Evolutionary conservation across 352 stramenopile species (phyloP), one percentile per base, ranked within the genome.

Genomic region (Globisporangium canariense): DNA sequence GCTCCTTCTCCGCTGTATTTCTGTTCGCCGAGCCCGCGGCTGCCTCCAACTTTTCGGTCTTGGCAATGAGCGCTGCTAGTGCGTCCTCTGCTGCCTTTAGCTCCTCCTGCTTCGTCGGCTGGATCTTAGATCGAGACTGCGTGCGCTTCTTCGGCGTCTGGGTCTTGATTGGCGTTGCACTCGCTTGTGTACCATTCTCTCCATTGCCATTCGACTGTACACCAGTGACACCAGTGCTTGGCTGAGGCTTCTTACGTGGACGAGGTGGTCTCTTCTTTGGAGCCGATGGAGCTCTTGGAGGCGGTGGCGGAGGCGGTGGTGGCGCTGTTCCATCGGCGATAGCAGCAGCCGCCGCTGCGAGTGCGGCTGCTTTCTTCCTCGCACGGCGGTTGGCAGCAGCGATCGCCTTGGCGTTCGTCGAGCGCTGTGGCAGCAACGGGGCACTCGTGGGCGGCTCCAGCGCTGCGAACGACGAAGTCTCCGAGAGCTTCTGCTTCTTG

Each of bases 401-500:
- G 0, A 43, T 36, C 11, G 56, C 22, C 14, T 34, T 46, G n/a
- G 57, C 49, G 36, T 43, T 50, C 30, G 58, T 38, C 50, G 64
- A 50, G 32, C 25, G 41, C 28, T 45, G 43, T 9, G 46, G 53
- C 22, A 67, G 43, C 34, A 55, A 43, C 28, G 50, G 30, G 3
- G 40, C 43, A 8, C 22, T 53, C 8, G 32, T 22, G 16, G 20
- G 47, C n/a, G 59, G 8, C 30, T 67, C 65, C 4, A 62, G 46
- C 11, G 51, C 53, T 18, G 72, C 78, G 8, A 74, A 67, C 10
- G 73, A 58, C 3, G 73, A 56, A 3, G 58, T 67, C 60, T 83
- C 63, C 20, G 67, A 66, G 41, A 79, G 68, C 53, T 75, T 77
- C 30, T 75, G 64, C 43, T 69, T 78, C 62, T 86, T 86, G 10